Evolutionary conservation across 1,284 basidiomycete species (phyloP).

Genomic region (Moesziomyces aphidis): DNA sequence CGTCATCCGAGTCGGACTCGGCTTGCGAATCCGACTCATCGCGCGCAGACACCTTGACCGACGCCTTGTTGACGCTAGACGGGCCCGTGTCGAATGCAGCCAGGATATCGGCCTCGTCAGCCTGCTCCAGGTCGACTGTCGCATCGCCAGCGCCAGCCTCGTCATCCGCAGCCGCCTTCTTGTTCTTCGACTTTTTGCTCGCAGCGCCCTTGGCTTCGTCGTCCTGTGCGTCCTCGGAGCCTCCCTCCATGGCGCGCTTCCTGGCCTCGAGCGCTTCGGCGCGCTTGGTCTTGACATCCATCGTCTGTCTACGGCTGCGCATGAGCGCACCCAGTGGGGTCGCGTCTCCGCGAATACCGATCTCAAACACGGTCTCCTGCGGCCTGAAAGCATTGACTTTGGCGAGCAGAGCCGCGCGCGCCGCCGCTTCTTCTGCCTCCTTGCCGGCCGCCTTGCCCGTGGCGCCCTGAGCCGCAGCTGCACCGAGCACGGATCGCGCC

Average conservation of each 20-base stretch:
- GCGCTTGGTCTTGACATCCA: conserved; percentile 73
- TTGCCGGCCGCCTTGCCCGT: conserved; percentile 20
- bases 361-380: conserved; percentile 90
- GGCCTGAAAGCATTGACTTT: conserved; percentile 86
- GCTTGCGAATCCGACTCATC: conserved; percentile 26
- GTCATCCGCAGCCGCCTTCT: conserved; percentile 54
- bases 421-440: conserved; percentile 71
- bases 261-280: conserved; percentile 47
- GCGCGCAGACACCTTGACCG: background rate
- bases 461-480: conserved; percentile 2
- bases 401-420: conserved; percentile 77
- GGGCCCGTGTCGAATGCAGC: conserved; percentile 47
- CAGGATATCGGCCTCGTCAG: conserved; percentile 67
- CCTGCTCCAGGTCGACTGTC: conserved; percentile 74
- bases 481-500: conserved; percentile 12
- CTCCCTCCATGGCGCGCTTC: conserved; percentile 60
- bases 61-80: conserved; percentile 3
- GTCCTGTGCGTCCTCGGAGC: conserved; percentile 8
- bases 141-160: conserved; percentile 61
- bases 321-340: conserved; percentile 73
- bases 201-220: conserved; percentile 8
- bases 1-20: conserved; percentile 70
- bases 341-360: conserved; percentile 79
- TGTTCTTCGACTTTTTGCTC: conserved; percentile 48
- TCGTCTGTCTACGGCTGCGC: conserved; percentile 85